phyloP scores from a whole-genome alignment of 805 yeast species.

The Metschnikowia koreensis region DNA sequence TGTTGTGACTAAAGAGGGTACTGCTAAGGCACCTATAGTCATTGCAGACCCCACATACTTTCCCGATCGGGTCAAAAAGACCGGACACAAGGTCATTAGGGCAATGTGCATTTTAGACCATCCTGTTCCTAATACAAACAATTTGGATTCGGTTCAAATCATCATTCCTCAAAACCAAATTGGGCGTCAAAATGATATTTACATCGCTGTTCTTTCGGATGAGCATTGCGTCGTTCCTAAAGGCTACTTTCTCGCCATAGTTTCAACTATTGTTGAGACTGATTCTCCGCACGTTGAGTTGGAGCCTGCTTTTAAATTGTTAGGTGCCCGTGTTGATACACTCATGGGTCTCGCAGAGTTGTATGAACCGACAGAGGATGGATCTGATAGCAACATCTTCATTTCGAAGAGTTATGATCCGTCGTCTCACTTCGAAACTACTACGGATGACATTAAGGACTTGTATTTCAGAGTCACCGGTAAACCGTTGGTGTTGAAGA shows the following conservation, averaged over 20 bases:
- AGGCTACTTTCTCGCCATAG: slow-evolving; percentile 88
- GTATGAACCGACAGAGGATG: slow-evolving; percentile 84
- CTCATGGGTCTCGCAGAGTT: slow-evolving; percentile 93
- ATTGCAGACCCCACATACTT: slow-evolving; percentile 98
- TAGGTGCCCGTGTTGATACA: slow-evolving; percentile 77
- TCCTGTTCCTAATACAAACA: slow-evolving; percentile 78
- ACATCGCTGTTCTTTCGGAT: slow-evolving; percentile 84
- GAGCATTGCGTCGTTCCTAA: slow-evolving; percentile 88
- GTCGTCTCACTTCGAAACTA: slow-evolving; percentile 90
- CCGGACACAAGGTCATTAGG: slow-evolving; percentile 73
- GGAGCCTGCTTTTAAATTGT: slow-evolving; percentile 88
- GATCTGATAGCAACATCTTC: slow-evolving; percentile 72
- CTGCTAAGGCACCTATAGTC: slow-evolving; percentile 87
- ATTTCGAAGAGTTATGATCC: slow-evolving; percentile 91
- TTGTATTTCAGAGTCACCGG: slow-evolving; percentile 90
- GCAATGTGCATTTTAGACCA: slow-evolving; percentile 89
- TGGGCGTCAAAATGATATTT: slow-evolving; percentile 88
- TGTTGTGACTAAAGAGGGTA: slow-evolving; percentile 87
- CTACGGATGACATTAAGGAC: slow-evolving; percentile 96
- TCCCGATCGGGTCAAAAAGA: slow-evolving; percentile 73
- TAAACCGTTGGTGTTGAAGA: slow-evolving; percentile 81
- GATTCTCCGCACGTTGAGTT: slow-evolving; percentile 88
- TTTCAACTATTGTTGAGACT: slow-evolving; percentile 92
- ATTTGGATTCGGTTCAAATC: slow-evolving; percentile 87
- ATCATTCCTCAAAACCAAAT: slow-evolving; percentile 97